Evolutionary conservation across 768 basidiomycete genomes (phyloP), one percentile per base, ranked within the genome.

Genomic region (Boletus sp.): DNA sequence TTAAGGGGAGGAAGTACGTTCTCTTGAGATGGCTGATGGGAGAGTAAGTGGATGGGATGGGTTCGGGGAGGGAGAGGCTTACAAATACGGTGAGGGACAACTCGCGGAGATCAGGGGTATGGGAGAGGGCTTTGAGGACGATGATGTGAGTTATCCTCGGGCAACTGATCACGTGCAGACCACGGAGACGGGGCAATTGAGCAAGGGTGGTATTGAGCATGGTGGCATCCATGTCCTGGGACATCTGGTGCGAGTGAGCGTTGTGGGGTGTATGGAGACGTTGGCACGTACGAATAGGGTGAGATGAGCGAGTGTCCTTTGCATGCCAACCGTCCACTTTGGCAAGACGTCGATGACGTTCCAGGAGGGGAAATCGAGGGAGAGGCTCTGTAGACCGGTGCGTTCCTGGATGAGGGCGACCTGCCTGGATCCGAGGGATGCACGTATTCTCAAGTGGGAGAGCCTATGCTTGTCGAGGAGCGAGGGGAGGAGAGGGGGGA

Each of bases 81-180:
- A 89, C 87, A 56, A 79, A 78, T 44, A 80, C 77, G 15, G 84
- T 83, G 30, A 90, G 74, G 1, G 87, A 84, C 1, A 91, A 74
- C 54, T 78, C 83, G 60, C 83, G 80, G 11, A 91, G 76, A 7
- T 73, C 64, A 0, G 87, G 87, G 0, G 81, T 83, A 47, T 82
- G 73, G 0, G 66, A 58, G 7, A 67, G 56, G 11, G 80, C 69
- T 15, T 71, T 72, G 33, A 90, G 73, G 7, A 88, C 71, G 35
- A 69, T 62, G 9, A 66, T 53, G 60, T 90, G 85, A 44, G 83
- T 78, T 35, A 87, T 66, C 56, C 82, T 81, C 7, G 78, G 69
- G 67, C 89, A 90, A 5, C 76, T 77, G 30, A 89, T 66, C 29
- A 90, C 68, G 67, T 90, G 86, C 4, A 91, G 75, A 6, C 80